These are phyloP conservation scores for Sarocladium brachiariae DNA, from an alignment of 2,329 filamentous ascomycete genomes.

Conservation along the genomic window DNA sequence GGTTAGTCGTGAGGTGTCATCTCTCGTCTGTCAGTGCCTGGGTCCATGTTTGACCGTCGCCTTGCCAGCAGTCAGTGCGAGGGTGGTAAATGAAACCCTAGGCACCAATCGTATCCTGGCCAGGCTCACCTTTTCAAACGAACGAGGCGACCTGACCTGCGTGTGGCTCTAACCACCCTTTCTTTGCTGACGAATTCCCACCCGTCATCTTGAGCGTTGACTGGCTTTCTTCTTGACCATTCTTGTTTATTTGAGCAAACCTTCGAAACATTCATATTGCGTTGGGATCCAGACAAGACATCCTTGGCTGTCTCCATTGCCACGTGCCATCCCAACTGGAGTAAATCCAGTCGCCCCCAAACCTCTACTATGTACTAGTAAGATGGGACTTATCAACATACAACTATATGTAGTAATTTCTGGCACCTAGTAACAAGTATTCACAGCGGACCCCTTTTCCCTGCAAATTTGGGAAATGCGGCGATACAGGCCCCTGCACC, in stretches of 20 bases:
- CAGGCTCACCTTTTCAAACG: not conserved
- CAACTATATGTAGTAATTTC: no score
- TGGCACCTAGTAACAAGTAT: no score
- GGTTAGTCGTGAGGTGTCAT: constrained; percentile 3
- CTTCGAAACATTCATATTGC: no score
- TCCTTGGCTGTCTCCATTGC: constrained; percentile 5
- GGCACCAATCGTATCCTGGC: not conserved
- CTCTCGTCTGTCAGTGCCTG: not conserved
- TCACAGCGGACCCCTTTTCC: no score
- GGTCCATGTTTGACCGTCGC: not conserved
- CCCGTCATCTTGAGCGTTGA: not conserved
- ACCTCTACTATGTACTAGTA: not conserved
- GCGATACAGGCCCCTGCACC: not conserved
- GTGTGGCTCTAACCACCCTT: not conserved
- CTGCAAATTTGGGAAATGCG: constrained; percentile 1
- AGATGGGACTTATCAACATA: not conserved
- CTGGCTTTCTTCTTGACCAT: not conserved
- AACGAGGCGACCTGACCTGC: not conserved
- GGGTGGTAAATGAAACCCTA: not conserved
- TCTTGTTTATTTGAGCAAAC: no score
- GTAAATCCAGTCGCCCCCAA: not conserved
- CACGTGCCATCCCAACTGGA: constrained; percentile 2
- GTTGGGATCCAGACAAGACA: no score
- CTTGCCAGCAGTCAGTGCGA: not conserved
- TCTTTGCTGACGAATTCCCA: not conserved